These are phyloP conservation scores for Malus hybrid DNA, from an alignment of 331 rosid genomes.

Conservation along the genomic window DNA sequence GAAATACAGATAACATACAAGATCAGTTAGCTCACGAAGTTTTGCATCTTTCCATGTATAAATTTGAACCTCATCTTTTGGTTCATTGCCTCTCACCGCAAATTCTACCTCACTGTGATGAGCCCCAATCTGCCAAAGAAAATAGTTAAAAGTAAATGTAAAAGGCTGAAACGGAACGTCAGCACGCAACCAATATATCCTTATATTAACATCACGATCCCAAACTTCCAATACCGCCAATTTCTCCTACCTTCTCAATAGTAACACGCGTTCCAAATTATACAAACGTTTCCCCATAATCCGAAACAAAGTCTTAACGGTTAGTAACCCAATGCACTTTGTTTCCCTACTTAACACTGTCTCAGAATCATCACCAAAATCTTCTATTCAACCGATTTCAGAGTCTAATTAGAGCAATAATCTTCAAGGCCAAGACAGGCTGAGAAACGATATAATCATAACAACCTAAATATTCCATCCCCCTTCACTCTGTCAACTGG, in stretches of 20 bases:
- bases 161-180: neutral
- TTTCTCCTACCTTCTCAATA: neutral
- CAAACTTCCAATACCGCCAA: neutral
- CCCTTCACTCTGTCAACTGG: neutral
- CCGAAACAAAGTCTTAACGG: neutral
- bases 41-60: constrained; percentile 98
- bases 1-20: constrained; percentile 31
- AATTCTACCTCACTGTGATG: constrained; percentile 78
- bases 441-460: neutral
- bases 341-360: neutral
- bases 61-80: constrained; percentile 95
- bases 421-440: neutral
- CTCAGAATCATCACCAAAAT: neutral
- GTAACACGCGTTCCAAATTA: neutral
- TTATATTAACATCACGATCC: neutral
- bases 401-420: neutral
- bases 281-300: neutral
- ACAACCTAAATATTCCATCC: neutral
- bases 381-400: neutral
- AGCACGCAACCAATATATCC: neutral
- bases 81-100: constrained; percentile 86
- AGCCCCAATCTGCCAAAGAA: constrained; percentile 47
- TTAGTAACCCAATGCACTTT: neutral
- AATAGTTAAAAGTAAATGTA: neutral
- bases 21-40: constrained; percentile 85